Evolutionary conservation across 2,329 filamentous ascomycete genomes (phyloP).

Genomic region (Colletotrichum graminicola): DNA sequence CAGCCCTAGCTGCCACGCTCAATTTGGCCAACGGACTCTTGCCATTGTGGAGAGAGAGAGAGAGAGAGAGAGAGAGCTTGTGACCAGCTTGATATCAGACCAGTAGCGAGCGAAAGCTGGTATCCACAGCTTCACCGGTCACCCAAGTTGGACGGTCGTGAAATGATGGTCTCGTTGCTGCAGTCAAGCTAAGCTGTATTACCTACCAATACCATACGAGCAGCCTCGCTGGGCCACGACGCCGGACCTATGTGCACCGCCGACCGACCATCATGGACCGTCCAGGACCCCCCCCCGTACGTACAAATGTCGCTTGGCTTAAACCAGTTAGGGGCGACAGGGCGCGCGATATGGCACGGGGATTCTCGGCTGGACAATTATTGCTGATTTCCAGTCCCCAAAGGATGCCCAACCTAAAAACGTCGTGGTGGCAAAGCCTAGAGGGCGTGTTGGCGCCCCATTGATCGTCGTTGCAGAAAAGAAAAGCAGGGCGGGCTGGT

Average conservation of each 20-base stretch:
- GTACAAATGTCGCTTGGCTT: slow-evolving; percentile 13
- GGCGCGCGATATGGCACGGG: background rate
- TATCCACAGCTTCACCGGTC: slow-evolving; percentile 41
- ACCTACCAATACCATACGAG: slow-evolving; percentile 13
- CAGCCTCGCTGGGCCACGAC: slow-evolving; percentile 21
- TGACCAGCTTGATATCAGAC: slow-evolving; percentile 20
- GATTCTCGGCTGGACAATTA: background rate
- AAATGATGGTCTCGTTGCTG: slow-evolving; percentile 11
- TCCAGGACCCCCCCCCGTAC: background rate
- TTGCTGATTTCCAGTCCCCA: slow-evolving; percentile 5
- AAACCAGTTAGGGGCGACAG: background rate
- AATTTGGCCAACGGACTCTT: background rate
- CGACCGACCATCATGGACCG: background rate
- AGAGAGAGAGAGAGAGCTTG: no score
- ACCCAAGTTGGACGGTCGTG: slow-evolving; percentile 26
- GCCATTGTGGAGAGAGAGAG: background rate
- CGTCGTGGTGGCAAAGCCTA: no score
- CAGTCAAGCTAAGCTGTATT: slow-evolving; percentile 14
- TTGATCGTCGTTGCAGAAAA: background rate
- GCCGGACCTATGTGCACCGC: slow-evolving; percentile 2
- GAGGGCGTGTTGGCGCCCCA: slow-evolving; percentile 2
- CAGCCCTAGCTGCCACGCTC: slow-evolving; percentile 4
- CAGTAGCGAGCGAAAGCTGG: background rate
- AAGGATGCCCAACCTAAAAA: background rate
- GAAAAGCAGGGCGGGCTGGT: background rate